phyloP scores from a whole-genome alignment of 1,284 basidiomycete genomes.

The Ceratobasidium sp. region DNA sequence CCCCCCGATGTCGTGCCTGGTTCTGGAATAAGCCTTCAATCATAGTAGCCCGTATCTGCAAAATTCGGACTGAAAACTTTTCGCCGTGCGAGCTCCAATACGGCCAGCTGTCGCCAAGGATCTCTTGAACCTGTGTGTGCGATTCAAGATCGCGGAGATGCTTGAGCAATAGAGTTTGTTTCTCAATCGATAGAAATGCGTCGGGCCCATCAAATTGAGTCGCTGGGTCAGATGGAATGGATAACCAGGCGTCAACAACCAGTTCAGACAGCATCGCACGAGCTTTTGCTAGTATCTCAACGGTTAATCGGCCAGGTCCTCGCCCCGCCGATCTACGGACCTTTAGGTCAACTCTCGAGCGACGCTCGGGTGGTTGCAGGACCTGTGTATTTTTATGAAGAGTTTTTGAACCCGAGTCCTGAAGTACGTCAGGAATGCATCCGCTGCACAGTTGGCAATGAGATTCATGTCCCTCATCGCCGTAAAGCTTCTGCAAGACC shows the following conservation, averaged over 20 bases:
- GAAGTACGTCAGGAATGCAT: neutral
- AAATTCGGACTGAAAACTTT: neutral
- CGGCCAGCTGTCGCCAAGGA: neutral
- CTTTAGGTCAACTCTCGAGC: too few relatives aligned
- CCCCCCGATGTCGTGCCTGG: too few relatives aligned
- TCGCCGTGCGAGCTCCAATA: constrained; percentile 13
- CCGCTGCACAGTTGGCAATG: neutral
- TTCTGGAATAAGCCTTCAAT: too few relatives aligned
- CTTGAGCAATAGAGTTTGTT: neutral
- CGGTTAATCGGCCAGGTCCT: neutral
- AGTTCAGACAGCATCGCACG: neutral
- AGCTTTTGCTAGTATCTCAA: neutral
- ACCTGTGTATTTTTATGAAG: too few relatives aligned
- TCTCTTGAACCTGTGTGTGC: neutral
- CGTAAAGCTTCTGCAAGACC: neutral
- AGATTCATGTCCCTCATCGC: neutral
- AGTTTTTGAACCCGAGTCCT: too few relatives aligned
- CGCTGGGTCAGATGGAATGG: neutral
- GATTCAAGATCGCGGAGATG: neutral
- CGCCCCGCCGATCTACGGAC: neutral
- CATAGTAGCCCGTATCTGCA: too few relatives aligned
- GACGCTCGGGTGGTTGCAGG: too few relatives aligned
- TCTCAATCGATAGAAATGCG: neutral
- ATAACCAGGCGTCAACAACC: neutral
- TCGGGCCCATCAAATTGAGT: neutral